Evolutionary conservation across 129 eudicot genomes (phyloP), one percentile per base, ranked within the genome.

Genomic region (Cynara cardunculus): DNA sequence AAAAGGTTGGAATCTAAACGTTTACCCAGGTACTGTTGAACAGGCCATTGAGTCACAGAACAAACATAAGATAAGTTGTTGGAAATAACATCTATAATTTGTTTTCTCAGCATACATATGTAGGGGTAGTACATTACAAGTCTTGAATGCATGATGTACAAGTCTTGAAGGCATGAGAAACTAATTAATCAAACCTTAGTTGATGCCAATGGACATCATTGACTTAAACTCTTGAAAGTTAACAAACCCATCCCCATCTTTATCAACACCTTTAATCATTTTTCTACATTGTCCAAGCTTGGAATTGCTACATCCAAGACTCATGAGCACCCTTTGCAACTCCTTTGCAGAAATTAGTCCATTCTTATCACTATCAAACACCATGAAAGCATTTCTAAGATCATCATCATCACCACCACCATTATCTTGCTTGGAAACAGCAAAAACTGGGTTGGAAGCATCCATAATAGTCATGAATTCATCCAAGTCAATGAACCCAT

Each of bases 221-320:
- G 72, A 85, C 80, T 87, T 90, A 75, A 93, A 93, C 77, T 93
- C 98, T 25, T 93, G 87, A 86, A 90, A 93, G 83, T 88, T 81
- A 49, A 93, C 93, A 87, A 89, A 89, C 9, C 98, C 98, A 93
- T 93, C 96, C 0, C 98, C 98, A 89, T 93, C 89, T 83, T 80
- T 91, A 79, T 93, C 98, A 75, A 93, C 96, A 72, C 96, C 87
- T 80, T 83, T 80, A 41, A 93, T 90, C 98, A 93, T 93, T 64
- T 76, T 79, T 13, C 81, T 77, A 80, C 98, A 93, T 64, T 90
- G 86, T 76, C 85, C 80, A 71, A 93, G 75, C 53, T 90, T 86
- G 65, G 86, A 90, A 21, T 90, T 78, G 21, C 86, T 81, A 84
- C 87, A 85, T n/a, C 96, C 93, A 69, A 93, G 87, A 66, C 89